Evolutionary conservation across 352 stramenopile genomes (phyloP).

Genomic region (Phytophthora sp.): DNA sequence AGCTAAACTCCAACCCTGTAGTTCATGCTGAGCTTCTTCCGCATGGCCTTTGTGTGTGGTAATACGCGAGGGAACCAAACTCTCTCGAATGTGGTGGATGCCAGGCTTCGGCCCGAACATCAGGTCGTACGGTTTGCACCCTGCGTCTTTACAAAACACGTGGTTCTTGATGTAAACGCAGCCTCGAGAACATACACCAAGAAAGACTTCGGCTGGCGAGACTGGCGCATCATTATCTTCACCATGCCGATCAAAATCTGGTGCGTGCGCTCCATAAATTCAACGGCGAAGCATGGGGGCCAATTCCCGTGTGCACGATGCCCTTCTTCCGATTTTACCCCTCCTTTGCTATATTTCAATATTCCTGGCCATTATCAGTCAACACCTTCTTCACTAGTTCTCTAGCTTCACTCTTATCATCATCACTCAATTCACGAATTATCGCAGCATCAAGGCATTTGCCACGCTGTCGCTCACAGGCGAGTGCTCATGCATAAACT

Average conservation of each 20-base stretch:
- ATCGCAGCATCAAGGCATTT: not conserved
- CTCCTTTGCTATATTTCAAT: conserved; percentile 9
- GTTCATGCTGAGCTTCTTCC: not conserved
- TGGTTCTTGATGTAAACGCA: not conserved
- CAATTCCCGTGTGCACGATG: conserved; percentile 11
- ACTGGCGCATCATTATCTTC: conserved; percentile 16
- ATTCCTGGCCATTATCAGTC: conserved; percentile 4
- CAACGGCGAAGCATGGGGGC: conserved; percentile 2
- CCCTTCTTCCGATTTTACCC: conserved; percentile 6
- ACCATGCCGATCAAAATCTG: conserved; percentile 1
- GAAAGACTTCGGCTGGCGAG: conserved; percentile 1
- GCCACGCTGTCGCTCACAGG: conserved; percentile 14
- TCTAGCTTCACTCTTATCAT: not conserved
- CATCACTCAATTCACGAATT: not conserved
- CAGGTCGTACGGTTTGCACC: not conserved
- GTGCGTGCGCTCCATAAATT: conserved; percentile 4
- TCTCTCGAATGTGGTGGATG: not conserved
- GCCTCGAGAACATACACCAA: not conserved
- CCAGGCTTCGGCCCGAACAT: no score
- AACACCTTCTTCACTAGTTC: not conserved
- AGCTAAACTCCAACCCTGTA: conserved; percentile 5
- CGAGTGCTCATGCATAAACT: conserved; percentile 5
- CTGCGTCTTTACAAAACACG: not conserved
- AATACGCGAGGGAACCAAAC: not conserved
- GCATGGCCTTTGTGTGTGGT: not conserved